A percentile compares a stretch with the other conserved stretches of the same genome.
phyloP scores from a whole-genome alignment of 441 rosid genomes.

The Metrosideros polymorpha region DNA sequence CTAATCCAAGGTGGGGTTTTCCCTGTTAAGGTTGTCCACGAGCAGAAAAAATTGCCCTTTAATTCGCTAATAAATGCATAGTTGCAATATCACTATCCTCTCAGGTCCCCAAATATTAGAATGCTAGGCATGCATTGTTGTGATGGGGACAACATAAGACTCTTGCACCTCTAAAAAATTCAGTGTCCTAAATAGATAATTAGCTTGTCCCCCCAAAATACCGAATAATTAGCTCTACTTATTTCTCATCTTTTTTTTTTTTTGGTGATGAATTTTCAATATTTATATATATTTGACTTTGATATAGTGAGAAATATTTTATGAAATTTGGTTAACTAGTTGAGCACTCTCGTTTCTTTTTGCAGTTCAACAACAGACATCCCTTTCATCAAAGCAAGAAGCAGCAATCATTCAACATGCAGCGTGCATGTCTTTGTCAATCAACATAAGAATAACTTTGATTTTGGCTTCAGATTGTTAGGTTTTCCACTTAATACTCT shows the following conservation, averaged over 20 bases:
- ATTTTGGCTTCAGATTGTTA: background rate
- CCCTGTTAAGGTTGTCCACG: constrained; percentile 5
- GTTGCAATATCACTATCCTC: background rate
- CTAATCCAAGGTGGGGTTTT: background rate
- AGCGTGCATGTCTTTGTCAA: background rate
- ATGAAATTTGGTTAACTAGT: background rate
- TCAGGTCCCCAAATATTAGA: background rate
- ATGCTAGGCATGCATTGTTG: background rate
- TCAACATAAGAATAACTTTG: background rate
- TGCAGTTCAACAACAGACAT: background rate
- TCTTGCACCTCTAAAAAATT: background rate
- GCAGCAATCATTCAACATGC: background rate
- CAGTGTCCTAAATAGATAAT: background rate
- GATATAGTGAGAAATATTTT: background rate
- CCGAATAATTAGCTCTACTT: background rate
- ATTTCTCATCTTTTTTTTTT: background rate
- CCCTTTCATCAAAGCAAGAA: background rate
- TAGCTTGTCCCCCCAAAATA: background rate
- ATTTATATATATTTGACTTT: background rate
- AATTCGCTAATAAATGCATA: background rate
- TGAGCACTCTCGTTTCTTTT: background rate
- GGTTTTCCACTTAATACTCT: background rate
- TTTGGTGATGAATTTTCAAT: background rate
- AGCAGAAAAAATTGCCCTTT: background rate
- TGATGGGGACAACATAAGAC: background rate